Base-by-base conservation (phyloP, 257 asterid species). In the Solanum appendiculatum region DNA sequence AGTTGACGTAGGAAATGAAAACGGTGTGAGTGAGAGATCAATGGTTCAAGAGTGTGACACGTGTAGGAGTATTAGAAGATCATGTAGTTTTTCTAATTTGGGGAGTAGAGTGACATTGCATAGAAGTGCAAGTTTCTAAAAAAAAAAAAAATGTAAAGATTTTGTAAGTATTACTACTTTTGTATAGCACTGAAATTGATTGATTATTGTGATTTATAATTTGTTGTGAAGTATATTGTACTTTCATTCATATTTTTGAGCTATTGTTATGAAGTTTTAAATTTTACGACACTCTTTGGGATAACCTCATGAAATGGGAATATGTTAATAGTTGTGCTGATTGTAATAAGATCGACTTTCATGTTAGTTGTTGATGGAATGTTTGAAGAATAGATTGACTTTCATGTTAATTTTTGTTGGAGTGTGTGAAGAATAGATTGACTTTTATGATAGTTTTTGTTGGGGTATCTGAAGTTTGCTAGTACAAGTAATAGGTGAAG, bases 111-210 rank as follows among this genome's bases (percentile, higher is more conserved):
- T 86, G 27, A 88, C 86, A 75, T 73, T 89, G 37, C 74, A 84
- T 6, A 92, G 93, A 86, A 90, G 92, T 88, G 23, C 75, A 1
- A 94, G 93, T 86, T 91, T 91, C 82, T 93, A 85, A 87, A 70
- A 37, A 34, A 82, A 10, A 54, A 34, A 15, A 21, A 56, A 56
- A 21, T 58, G 68, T 58, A 23, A 58, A 60, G 69, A 60, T 23
- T 60, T 23, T 60, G 69, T 23, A 60, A 60, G 68, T 23, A 60
- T 1, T n/a, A 58, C 13, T 58, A 58, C 27, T 58, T 21, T 9
- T 58, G 66, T 58, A 21, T 2, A 60, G 3, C 13, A 4, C 2
- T 58, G 5, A 9, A 9, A 9, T 23, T 23, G 16, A 23, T 9
- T 60, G 10, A 60, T 60, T 60, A 60, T 10, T 23, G 69, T 60